These are phyloP conservation scores for Podospora australis DNA, from an alignment of 495 filamentous ascomycete genomes.

Conservation along the genomic window DNA sequence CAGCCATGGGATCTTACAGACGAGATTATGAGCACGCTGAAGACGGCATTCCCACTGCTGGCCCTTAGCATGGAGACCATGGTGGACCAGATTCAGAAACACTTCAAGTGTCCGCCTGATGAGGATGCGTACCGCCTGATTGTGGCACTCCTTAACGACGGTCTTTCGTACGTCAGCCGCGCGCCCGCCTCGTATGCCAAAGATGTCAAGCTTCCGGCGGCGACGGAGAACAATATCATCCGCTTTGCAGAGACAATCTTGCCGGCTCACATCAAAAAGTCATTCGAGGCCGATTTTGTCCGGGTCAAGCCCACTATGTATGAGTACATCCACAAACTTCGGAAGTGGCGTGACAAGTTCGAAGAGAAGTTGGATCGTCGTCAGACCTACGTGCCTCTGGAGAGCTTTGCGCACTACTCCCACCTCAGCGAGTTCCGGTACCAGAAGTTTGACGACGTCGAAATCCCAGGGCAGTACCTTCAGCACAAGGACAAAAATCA, in stretches of 20 bases:
- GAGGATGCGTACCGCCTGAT: constrained; percentile 98
- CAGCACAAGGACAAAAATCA: constrained; percentile 97
- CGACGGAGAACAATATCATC: constrained; percentile 92
- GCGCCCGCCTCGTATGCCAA: constrained; percentile 78
- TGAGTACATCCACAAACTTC: constrained; percentile 94
- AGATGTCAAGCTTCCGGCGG: constrained; percentile 80
- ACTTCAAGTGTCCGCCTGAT: constrained; percentile 97
- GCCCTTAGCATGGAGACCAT: constrained; percentile 98
- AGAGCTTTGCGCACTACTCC: constrained; percentile 57
- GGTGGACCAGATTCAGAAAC: constrained; percentile 96
- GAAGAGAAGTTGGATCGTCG: constrained; percentile 96
- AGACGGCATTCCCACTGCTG: constrained; percentile 92
- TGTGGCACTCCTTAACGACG: constrained; percentile 92
- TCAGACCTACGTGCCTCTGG: constrained; percentile 58
- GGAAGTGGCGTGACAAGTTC: constrained; percentile 95
- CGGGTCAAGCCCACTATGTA: constrained; percentile 87
- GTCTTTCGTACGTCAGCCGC: constrained; percentile 78
- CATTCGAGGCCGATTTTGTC: constrained; percentile 96
- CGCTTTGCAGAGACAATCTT: constrained; percentile 95
- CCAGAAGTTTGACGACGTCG: constrained; percentile 96
- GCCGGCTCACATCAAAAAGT: constrained; percentile 82
- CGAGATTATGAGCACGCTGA: constrained; percentile 87
- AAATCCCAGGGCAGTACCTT: constrained; percentile 95
- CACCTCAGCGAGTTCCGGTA: constrained; percentile 95
- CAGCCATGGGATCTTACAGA: constrained; percentile 92